A percentile compares a stretch with the other conserved stretches of the same genome.
Conservation (phyloP, 1,284 basidiomycete species). For the Cryptococcus jaspeensis region DNA sequence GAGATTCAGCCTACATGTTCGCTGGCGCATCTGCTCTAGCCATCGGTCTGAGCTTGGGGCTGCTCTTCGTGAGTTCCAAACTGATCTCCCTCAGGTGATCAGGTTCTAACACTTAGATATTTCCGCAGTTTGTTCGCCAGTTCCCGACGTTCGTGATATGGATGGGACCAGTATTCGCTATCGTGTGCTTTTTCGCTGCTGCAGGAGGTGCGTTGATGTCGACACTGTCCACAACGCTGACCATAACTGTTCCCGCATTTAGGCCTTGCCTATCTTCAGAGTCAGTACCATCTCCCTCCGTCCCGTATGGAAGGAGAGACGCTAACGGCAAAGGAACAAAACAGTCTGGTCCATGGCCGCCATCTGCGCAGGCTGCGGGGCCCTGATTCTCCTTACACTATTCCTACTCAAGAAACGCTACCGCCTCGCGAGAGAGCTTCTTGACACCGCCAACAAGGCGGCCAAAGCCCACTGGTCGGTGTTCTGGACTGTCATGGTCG, state of each 20-base stretch:
- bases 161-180: constrained; percentile 1
- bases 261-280: background rate
- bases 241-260: too few relatives aligned
- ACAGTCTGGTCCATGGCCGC: constrained; percentile 1
- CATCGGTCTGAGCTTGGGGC: constrained; percentile 4
- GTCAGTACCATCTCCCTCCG: background rate
- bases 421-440: constrained; percentile 4
- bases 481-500: constrained; percentile 13
- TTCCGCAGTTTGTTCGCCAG: constrained; percentile 8
- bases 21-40: constrained; percentile 4
- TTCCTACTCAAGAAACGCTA: constrained; percentile 3
- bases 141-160: constrained; percentile 8
- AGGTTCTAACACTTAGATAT: background rate
- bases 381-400: background rate
- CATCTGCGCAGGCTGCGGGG: background rate
- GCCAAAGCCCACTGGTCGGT: constrained; percentile 13
- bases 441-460: constrained; percentile 12
- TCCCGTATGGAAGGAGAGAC: background rate
- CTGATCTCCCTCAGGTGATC: background rate
- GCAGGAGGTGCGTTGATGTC: constrained; percentile 6
- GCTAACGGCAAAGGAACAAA: too few relatives aligned
- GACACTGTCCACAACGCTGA: too few relatives aligned
- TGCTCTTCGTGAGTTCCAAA: constrained; percentile 12
- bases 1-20: constrained; percentile 3
- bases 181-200: constrained; percentile 4